Percentiles rank a stretch among this genome's conserved stretches.
These are phyloP conservation scores for Rhizoclosmatium sp. DNA, from an alignment of 192 early-diverging fungal species.

Conservation along the genomic window DNA sequence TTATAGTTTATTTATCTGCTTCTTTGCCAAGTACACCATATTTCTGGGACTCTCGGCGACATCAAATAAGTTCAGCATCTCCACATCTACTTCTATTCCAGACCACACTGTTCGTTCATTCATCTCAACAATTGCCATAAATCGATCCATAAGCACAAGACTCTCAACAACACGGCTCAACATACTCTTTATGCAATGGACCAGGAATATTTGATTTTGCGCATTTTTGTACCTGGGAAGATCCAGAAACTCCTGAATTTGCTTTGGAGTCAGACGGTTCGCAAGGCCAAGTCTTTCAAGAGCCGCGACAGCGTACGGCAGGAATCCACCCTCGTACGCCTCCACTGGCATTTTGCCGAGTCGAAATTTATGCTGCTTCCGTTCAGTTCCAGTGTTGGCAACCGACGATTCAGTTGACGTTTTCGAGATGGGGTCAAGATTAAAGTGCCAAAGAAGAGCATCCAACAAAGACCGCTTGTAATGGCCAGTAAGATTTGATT, in stretches of 20 bases:
- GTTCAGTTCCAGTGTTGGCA: neutral
- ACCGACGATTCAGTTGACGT: neutral
- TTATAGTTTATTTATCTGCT: neutral
- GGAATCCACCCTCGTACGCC: constrained; percentile 2
- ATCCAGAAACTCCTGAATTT: constrained; percentile 18
- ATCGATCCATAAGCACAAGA: constrained; percentile 38
- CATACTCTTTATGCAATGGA: constrained; percentile 36
- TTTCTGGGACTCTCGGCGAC: constrained; percentile 27
- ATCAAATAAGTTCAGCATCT: constrained; percentile 40
- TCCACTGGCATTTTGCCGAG: constrained; percentile 14
- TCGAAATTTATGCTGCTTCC: constrained; percentile 33
- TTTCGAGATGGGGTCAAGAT: constrained; percentile 13
- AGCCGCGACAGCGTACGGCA: constrained; percentile 27
- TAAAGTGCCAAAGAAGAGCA: constrained; percentile 29
- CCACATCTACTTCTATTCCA: neutral
- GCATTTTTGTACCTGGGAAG: constrained; percentile 26
- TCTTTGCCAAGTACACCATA: constrained; percentile 24
- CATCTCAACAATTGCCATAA: constrained; percentile 11
- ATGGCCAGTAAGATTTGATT: constrained; percentile 21
- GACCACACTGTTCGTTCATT: neutral
- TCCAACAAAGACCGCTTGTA: constrained; percentile 35
- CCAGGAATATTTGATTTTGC: constrained; percentile 11
- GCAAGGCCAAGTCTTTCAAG: constrained; percentile 23
- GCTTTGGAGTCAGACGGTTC: neutral
- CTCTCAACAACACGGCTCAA: constrained; percentile 38